These are phyloP conservation scores for Aspergillus caelatus DNA, from an alignment of 2,329 filamentous ascomycete genomes.

Conservation along the genomic window DNA sequence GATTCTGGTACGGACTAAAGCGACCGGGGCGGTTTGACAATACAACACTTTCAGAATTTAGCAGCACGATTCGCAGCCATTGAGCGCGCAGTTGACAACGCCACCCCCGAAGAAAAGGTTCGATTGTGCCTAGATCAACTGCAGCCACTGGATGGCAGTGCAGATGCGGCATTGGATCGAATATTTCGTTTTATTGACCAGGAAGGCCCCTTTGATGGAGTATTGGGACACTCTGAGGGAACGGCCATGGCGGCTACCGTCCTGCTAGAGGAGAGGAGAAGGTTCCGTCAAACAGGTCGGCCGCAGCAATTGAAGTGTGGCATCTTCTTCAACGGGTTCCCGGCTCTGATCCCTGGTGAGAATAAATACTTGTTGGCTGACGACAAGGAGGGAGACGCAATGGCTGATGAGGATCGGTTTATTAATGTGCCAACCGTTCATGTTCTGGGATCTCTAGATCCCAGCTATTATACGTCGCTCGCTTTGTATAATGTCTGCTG, in stretches of 20 bases:
- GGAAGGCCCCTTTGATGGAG: conserved; percentile 19
- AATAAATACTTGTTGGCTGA: neutral
- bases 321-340: conserved; percentile 27
- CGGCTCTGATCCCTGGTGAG: conserved; percentile 8
- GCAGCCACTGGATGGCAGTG: neutral
- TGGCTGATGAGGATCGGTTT: neutral
- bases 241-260: conserved; percentile 27
- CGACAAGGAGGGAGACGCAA: neutral
- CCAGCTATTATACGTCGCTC: neutral
- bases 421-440: neutral
- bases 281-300: conserved; percentile 17
- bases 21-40: neutral
- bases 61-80: neutral
- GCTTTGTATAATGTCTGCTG: neutral
- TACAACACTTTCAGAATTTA: neutral
- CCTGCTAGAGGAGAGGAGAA: conserved; percentile 24
- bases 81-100: neutral
- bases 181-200: neutral
- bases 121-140: neutral
- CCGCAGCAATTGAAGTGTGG: conserved; percentile 26
- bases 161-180: neutral
- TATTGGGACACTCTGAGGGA: conserved; percentile 32
- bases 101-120: neutral
- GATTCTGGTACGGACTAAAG: neutral
- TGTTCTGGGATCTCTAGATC: neutral